Base-by-base conservation (phyloP, 2,329 filamentous ascomycete genomes). In the Trichoderma citrinoviride region DNA sequence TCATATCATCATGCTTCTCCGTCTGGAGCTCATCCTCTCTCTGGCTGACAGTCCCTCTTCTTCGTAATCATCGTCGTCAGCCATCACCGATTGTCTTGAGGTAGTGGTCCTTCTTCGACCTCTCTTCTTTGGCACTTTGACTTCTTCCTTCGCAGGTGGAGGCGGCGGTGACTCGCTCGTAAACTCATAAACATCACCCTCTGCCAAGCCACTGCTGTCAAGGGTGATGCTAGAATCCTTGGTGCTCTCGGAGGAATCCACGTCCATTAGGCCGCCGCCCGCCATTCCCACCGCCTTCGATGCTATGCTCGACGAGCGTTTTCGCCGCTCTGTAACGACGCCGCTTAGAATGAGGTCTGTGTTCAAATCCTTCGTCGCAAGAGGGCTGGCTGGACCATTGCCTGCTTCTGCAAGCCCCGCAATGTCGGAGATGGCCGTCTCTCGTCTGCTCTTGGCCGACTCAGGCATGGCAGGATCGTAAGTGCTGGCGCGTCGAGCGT, bases 1-100 rank as follows among this genome's bases (percentile, higher is more conserved):
- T 61, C 29, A 62, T 74, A 86, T 73, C 83, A 87, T 85, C 82
- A 86, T 87, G 72, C 83, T 87, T 70, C 83, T 78, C 68, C 85
- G 77, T 71, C 84, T 77, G 65, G 79, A 78, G 40, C 71, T 77
- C 64, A 71, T 69, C 27, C 72, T 73, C 21, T 75, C 73, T 61
- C 67, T 69, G 33, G 68, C 65, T 61, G 74, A 69, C 19, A 70
- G 65, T 29, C 65, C 68, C 5, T 76, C 78, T 19, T 80, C 80
- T 49, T 75, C 73, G 6, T 75, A 74, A 3, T 80, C 80, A 41
- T 75, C 73, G 7, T 75, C 74, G 3, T 75, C 67, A 12, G 77
- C 74, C 15, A 80, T 76, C 1, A 79, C 81, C 55, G 78, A 71
- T 55, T 80, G 74, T 53, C 79, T 74, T 2, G 77, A 72, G 3